Base-by-base conservation (phyloP, 2,329 filamentous ascomycete genomes). In the Paramyrothecium sp. region DNA sequence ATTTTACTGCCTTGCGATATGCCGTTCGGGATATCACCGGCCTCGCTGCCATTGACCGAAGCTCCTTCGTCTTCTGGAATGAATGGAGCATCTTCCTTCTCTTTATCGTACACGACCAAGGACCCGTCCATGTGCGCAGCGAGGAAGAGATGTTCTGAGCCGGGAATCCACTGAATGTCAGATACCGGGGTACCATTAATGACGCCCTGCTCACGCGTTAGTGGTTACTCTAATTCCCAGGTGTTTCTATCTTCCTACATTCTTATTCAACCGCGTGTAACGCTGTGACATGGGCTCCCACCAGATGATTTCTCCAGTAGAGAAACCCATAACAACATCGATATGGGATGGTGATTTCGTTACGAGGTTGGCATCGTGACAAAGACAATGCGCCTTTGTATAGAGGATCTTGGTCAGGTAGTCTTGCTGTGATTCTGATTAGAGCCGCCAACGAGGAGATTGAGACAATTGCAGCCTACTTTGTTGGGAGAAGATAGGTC, bases 201-300 rank as follows among this genome's bases (percentile, higher is more conserved):
- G 56, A 90, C 84, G 22, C 94, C 94, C 88, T 91, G n/a, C 7
- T 11, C 3, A 7, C 34, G 8, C 46, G 38, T 59, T 57, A 54
- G 48, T 46, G 17, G 12, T 10, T 12, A 13, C 16, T 7, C 22
- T 7, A 30, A 19, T 26, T 22, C 11, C 3, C 10, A 19, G 7
- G 3, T 5, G 30, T 23, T 54, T 54, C 56, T 44, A 58, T 41
- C 22, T 47, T 61, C 82, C 65, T 74, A 90, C 89, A 71, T 98
- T 98, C 77, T 99, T 99, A 71, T 99, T 99, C 67, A 99, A 82
- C 20, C 95, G 88, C 3, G 92, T 91, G 73, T 99, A 99, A 70
- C 96, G 92, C 67, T 98, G 94, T 44, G 92, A 94, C 67, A 97
- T 91, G 12, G 95, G 93, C 74, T 99, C 95, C 80, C 95, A 98